Conservation (phyloP, 305 asterid genomes). For the Plantago coronopus region DNA sequence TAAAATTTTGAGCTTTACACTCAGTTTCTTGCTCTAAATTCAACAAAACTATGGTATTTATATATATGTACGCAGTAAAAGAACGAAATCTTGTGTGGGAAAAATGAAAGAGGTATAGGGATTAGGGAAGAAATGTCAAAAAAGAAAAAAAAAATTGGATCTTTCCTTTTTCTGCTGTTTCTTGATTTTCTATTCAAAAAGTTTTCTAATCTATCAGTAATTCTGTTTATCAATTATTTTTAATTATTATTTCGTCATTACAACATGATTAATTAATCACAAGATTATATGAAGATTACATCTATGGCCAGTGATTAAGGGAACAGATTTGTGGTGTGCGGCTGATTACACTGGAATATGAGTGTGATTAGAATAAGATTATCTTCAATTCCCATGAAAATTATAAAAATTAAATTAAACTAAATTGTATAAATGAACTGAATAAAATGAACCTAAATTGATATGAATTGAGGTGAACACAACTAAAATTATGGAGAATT, state of each 20-base stretch:
- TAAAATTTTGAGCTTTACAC: slow-evolving; percentile 27
- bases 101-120: slow-evolving; percentile 21
- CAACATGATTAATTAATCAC: neutral
- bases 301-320: slow-evolving; percentile 29
- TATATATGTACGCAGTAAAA: slow-evolving; percentile 11
- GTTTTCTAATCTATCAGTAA: neutral
- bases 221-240: slow-evolving; percentile 19
- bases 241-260: too few species aligned
- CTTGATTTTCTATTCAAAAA: slow-evolving; percentile 26
- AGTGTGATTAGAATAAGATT: slow-evolving; percentile 1
- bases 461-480: too few species aligned
- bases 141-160: slow-evolving; percentile 36
- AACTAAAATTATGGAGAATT: too few species aligned
- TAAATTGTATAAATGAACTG: too few species aligned
- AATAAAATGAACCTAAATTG: too few species aligned
- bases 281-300: slow-evolving; percentile 6
- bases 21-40: slow-evolving; percentile 17
- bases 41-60: too few species aligned
- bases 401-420: too few species aligned
- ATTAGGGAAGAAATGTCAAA: slow-evolving; percentile 24
- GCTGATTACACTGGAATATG: slow-evolving; percentile 15
- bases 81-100: slow-evolving; percentile 25
- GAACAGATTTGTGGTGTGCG: slow-evolving; percentile 24
- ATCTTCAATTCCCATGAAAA: too few species aligned
- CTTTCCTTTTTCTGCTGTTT: slow-evolving; percentile 23